A percentile compares a stretch with the other conserved stretches of the same genome.
These are phyloP conservation scores for Triticum monococcum DNA, from an alignment of 176 grass and related monocot genomes.

Conservation along the genomic window DNA sequence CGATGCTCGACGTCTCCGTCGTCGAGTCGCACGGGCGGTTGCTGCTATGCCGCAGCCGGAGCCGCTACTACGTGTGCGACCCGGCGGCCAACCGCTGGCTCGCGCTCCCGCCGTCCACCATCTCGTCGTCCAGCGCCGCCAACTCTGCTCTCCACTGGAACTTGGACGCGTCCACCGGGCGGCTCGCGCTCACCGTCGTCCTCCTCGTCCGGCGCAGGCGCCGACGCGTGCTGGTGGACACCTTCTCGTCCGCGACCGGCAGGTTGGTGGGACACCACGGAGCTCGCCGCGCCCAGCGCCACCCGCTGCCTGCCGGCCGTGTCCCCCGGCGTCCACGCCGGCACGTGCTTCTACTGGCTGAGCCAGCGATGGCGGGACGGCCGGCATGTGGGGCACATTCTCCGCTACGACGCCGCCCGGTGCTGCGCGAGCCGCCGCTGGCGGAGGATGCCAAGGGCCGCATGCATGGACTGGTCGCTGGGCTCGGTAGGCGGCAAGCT, in stretches of 20 bases:
- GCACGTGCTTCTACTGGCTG: slow-evolving; percentile 26
- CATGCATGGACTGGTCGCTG: too few species aligned
- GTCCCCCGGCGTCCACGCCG: background rate
- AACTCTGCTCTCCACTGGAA: background rate
- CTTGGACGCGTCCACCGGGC: background rate
- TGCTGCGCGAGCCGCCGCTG: slow-evolving; percentile 2
- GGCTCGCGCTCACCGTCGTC: slow-evolving; percentile 14
- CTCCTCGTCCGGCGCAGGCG: background rate
- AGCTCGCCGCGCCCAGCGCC: background rate
- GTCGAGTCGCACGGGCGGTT: too few species aligned
- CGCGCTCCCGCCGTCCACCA: background rate
- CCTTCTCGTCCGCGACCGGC: background rate
- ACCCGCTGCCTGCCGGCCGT: background rate
- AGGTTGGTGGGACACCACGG: background rate
- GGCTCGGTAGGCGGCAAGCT: too few species aligned
- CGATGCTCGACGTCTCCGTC: too few species aligned
- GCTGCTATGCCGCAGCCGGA: background rate
- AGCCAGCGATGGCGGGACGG: background rate
- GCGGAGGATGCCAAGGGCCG: background rate
- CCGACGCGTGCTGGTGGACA: background rate
- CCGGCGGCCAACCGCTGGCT: slow-evolving; percentile 20
- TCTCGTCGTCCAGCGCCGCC: background rate
- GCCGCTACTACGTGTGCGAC: background rate
- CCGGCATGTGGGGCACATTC: background rate
- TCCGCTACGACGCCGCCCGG: background rate